Evolutionary conservation across 108 stramenopile species (phyloP).

Genomic region (Parietichytrium sp.): DNA sequence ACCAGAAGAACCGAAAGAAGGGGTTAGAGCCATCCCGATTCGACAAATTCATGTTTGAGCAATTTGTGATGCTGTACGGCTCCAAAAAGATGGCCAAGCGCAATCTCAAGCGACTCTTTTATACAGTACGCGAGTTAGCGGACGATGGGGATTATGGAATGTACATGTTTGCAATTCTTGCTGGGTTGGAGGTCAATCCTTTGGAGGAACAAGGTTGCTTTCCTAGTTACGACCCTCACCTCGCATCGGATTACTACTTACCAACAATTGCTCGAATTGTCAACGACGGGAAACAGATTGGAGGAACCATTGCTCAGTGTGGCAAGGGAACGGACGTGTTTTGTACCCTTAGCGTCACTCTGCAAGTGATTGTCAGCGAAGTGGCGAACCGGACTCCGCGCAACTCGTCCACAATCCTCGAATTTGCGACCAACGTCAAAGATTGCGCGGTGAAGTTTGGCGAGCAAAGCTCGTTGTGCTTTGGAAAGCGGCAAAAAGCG

Average conservation of each 20-base stretch:
- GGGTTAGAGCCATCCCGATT: background rate
- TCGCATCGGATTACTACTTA: conserved; percentile 16
- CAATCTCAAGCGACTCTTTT: conserved; percentile 22
- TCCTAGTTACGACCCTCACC: background rate
- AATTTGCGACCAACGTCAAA: background rate
- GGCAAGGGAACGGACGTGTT: background rate
- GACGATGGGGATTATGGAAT: background rate
- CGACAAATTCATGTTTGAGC: conserved; percentile 9
- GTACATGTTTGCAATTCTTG: background rate
- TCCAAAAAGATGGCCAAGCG: conserved; percentile 35
- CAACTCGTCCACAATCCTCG: background rate
- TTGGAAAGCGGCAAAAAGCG: background rate
- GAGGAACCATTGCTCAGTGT: background rate
- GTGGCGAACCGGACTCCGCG: background rate
- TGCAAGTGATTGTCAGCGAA: background rate
- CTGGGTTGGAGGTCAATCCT: background rate
- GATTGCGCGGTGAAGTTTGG: background rate
- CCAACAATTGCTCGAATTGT: background rate
- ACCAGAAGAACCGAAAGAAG: background rate
- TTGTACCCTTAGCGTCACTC: background rate
- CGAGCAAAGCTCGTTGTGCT: background rate
- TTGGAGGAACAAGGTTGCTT: background rate
- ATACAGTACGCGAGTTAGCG: background rate
- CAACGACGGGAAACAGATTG: background rate
- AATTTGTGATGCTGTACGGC: background rate